Percentiles rank a stretch among this genome's conserved stretches.
Evolutionary conservation across 768 basidiomycete genomes (phyloP).

Genomic region (Clitopilus passeckerianus): DNA sequence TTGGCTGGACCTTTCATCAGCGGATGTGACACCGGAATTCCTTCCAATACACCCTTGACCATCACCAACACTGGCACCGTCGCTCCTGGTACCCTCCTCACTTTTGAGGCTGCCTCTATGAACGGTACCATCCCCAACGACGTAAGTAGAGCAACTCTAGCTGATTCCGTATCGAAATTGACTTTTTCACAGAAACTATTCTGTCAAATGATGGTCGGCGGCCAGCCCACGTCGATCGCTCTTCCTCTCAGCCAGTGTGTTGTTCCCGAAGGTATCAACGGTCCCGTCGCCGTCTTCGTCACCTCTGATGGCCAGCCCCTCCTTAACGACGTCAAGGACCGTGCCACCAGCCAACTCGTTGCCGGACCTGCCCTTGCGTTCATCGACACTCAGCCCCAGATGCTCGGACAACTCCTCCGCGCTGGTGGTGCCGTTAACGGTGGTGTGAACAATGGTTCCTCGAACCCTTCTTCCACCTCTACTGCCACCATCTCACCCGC

Average conservation of each 20-base stretch:
- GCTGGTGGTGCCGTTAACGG: not conserved
- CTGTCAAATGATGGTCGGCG: slow-evolving; percentile 78
- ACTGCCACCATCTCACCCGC: slow-evolving; percentile 16
- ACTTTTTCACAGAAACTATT: slow-evolving; percentile 37
- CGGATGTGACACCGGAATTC: slow-evolving; percentile 54
- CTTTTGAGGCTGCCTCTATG: slow-evolving; percentile 54
- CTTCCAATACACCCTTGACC: slow-evolving; percentile 53
- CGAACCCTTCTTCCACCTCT: slow-evolving; percentile 4
- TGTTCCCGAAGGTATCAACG: slow-evolving; percentile 65
- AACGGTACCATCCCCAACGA: slow-evolving; percentile 39
- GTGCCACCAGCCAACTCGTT: slow-evolving; percentile 47
- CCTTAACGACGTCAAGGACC: slow-evolving; percentile 53
- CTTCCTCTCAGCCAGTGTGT: slow-evolving; percentile 57
- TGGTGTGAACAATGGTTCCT: not conserved
- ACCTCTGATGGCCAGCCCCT: slow-evolving; percentile 62
- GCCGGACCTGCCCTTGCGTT: slow-evolving; percentile 71
- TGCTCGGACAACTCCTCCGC: slow-evolving; percentile 42
- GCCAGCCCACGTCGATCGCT: slow-evolving; percentile 45
- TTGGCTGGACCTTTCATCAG: slow-evolving; percentile 64
- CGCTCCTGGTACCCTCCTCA: slow-evolving; percentile 52
- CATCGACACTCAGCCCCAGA: slow-evolving; percentile 55
- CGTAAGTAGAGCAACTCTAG: slow-evolving; percentile 23
- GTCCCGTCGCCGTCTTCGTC: slow-evolving; percentile 71
- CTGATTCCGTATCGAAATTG: not conserved
- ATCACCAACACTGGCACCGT: slow-evolving; percentile 62